phyloP scores from a whole-genome alignment of 352 stramenopile genomes.

The Bremia lactucae region DNA sequence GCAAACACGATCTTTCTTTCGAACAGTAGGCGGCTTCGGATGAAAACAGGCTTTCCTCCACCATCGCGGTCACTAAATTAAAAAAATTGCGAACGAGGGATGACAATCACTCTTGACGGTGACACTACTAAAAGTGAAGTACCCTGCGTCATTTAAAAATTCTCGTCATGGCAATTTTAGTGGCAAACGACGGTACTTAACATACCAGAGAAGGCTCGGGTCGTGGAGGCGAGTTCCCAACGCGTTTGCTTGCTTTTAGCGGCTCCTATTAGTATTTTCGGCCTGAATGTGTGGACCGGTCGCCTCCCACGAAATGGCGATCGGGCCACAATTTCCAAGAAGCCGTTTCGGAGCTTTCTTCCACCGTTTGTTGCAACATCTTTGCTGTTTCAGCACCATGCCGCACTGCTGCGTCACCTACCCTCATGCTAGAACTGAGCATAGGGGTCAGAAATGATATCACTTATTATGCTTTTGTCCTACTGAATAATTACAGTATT shows the following conservation, averaged over 20 bases:
- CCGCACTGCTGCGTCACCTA: not conserved
- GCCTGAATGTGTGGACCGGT: not conserved
- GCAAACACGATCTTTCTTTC: slow-evolving; percentile 34
- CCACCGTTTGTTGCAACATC: slow-evolving; percentile 14
- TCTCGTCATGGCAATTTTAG: too few species aligned
- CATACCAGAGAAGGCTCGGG: slow-evolving; percentile 18
- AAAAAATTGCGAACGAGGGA: not conserved
- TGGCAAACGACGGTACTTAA: not conserved
- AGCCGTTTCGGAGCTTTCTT: slow-evolving; percentile 28
- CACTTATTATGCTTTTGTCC: not conserved
- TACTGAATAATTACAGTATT: too few species aligned
- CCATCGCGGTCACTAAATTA: slow-evolving; percentile 6
- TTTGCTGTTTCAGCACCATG: slow-evolving; percentile 4
- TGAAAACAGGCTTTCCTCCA: slow-evolving; percentile 1
- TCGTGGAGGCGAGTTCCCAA: slow-evolving; percentile 3
- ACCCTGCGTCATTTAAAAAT: slow-evolving; percentile 13
- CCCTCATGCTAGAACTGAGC: slow-evolving; percentile 10
- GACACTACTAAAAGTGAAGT: slow-evolving; percentile 8
- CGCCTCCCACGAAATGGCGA: slow-evolving; percentile 10
- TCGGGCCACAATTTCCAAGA: slow-evolving; percentile 10
- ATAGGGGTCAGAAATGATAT: not conserved
- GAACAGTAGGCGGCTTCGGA: slow-evolving; percentile 26
- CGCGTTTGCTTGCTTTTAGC: slow-evolving; percentile 12
- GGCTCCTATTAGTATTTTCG: slow-evolving; percentile 20
- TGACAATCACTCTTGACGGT: slow-evolving; percentile 6